These are phyloP conservation scores for Trichopus zeylanicus DNA, from an alignment of 116 monocot genomes.

Conservation along the genomic window DNA sequence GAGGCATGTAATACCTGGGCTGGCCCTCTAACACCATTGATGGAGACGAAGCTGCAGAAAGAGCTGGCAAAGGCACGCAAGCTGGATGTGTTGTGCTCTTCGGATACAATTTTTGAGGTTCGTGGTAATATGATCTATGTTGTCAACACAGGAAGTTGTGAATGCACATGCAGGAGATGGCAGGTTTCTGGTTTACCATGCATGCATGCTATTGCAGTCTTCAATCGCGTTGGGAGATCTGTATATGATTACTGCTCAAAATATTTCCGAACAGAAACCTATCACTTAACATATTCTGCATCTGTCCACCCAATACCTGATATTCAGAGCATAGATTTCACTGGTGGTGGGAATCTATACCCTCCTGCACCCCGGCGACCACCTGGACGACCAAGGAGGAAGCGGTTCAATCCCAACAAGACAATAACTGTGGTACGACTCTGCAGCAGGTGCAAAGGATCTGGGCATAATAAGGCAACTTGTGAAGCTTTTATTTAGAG, in stretches of 20 bases:
- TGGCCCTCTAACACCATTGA: slow-evolving; percentile 41
- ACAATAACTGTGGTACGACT: slow-evolving; percentile 36
- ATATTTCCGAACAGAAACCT: slow-evolving; percentile 57
- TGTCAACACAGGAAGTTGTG: slow-evolving; percentile 61
- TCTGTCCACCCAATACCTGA: slow-evolving; percentile 67
- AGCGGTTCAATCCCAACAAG: slow-evolving; percentile 41
- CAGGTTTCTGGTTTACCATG: slow-evolving; percentile 78
- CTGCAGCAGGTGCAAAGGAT: slow-evolving; percentile 58
- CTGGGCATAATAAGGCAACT: slow-evolving; percentile 72
- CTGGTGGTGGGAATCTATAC: slow-evolving; percentile 8
- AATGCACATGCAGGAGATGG: slow-evolving; percentile 81
- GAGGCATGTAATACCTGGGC: slow-evolving; percentile 56
- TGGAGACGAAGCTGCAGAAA: slow-evolving; percentile 46
- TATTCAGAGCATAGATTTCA: slow-evolving; percentile 12
- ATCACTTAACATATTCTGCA: slow-evolving; percentile 44
- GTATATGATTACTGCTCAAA: slow-evolving; percentile 50
- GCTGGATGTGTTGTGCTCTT: slow-evolving; percentile 33
- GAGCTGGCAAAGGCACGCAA: slow-evolving; percentile 30
- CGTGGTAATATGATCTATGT: slow-evolving; percentile 23
- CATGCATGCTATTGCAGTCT: slow-evolving; percentile 64
- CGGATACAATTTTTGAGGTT: slow-evolving; percentile 54
- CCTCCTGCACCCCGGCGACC: slow-evolving; percentile 19
- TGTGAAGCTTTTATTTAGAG: slow-evolving; percentile 37
- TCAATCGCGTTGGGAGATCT: slow-evolving; percentile 22
- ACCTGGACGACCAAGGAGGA: slow-evolving; percentile 50